Evolutionary conservation across 1,284 basidiomycete genomes (phyloP), one percentile per base, ranked within the genome.

Genomic region (Rhizoctonia solani): DNA sequence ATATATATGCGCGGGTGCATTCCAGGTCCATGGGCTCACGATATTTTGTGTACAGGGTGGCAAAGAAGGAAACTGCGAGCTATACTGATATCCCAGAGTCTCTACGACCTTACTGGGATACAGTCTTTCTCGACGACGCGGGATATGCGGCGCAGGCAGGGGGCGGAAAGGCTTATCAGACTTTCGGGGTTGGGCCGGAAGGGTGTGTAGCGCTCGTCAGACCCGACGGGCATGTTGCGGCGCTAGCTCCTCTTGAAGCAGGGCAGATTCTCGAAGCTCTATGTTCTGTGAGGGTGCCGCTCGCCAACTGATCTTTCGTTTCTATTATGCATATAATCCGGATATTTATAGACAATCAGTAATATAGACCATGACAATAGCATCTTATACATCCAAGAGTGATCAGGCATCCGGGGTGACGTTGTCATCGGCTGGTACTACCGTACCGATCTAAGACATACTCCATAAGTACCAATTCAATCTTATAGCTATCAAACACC

Each of bases 211-310:
- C 89, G 25, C 79, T 88, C 34, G 83, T 90, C 11, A 81, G 90
- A 37, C 90, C 89, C 1, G 89, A 92, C 71, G 89, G 89, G 9
- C 90, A 90, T 70, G 83, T 92, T 16, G 87, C 85, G 1, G 79
- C 79, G 66, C 77, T 89, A 27, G 79, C 79, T 1, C 81, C 85
- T 0, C 74, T 89, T 44, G 77, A 83, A 34, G 74, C 8, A n/a
- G n/a, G n/a, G n/a, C n/a, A n/a, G n/a, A n/a, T n/a, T n/a, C n/a
- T n/a, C n/a, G n/a, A n/a, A n/a, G n/a, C n/a, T n/a, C n/a, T n/a
- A n/a, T n/a, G n/a, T n/a, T n/a, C n/a, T n/a, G n/a, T n/a, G n/a
- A n/a, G n/a, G n/a, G n/a, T n/a, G n/a, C n/a, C n/a, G n/a, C n/a
- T n/a, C n/a, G n/a, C n/a, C n/a, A n/a, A n/a, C n/a, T n/a, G n/a